These are phyloP conservation scores for Lablab purpureus DNA, from an alignment of 306 rosid genomes.

Conservation along the genomic window DNA sequence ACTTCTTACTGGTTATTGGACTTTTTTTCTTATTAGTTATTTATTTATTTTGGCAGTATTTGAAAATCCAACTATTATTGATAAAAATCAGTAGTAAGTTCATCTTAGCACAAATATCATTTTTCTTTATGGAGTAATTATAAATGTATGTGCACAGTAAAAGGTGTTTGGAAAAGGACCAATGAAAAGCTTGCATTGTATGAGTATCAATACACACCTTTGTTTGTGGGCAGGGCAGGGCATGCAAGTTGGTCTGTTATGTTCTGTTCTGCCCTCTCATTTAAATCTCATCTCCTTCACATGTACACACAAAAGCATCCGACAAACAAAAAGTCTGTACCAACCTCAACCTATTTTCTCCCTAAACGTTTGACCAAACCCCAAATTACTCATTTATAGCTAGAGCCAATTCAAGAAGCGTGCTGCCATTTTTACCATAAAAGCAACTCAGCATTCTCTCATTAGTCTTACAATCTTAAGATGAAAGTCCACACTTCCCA, in stretches of 20 bases:
- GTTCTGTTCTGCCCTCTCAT: background rate
- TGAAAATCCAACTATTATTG: too few species aligned
- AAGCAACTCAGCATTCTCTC: constrained; percentile 19
- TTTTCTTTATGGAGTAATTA: background rate
- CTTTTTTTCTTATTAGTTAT: too few species aligned
- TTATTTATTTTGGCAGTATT: too few species aligned
- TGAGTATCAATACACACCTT: constrained; percentile 20
- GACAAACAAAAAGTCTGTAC: constrained; percentile 16
- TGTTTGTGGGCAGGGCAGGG: background rate
- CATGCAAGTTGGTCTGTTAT: constrained; percentile 47
- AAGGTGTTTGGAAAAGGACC: constrained; percentile 30
- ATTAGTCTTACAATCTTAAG: background rate
- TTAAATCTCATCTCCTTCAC: constrained; percentile 34
- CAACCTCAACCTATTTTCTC: constrained; percentile 2
- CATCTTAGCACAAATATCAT: too few species aligned
- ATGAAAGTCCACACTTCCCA: constrained; percentile 19
- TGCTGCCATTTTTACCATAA: constrained; percentile 40
- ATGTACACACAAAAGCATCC: constrained; percentile 8
- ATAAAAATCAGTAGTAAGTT: too few species aligned
- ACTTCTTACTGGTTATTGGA: too few species aligned
- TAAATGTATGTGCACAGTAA: constrained; percentile 30
- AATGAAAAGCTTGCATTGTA: constrained; percentile 41
- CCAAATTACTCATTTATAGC: background rate
- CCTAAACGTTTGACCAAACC: constrained; percentile 38
- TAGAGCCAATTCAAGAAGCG: constrained; percentile 41